Evolutionary conservation across 208 protist species (phyloP).

Genomic region (Leishmania guyanensis): DNA sequence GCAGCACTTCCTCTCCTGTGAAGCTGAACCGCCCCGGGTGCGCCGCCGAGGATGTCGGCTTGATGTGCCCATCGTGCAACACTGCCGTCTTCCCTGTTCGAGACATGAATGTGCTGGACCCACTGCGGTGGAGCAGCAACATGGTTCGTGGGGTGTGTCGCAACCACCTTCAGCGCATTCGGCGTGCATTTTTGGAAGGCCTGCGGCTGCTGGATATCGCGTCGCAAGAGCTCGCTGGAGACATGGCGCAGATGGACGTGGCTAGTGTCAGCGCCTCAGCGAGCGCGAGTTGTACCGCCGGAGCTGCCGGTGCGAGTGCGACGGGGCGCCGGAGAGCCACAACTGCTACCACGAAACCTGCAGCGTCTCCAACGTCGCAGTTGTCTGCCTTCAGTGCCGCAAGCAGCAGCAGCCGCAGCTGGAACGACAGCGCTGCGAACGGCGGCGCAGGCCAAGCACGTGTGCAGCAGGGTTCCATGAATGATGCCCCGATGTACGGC

Average conservation of each 20-base stretch:
- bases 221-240: constrained; percentile 37
- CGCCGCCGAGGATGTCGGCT: constrained; percentile 35
- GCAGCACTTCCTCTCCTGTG: background rate
- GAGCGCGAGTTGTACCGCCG: background rate
- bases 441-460: constrained; percentile 3
- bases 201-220: constrained; percentile 49
- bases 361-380: constrained; percentile 29
- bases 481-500: background rate
- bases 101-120: constrained; percentile 92
- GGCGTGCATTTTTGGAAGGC: constrained; percentile 68
- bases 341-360: background rate
- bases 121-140: constrained; percentile 90
- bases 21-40: constrained; percentile 41
- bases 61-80: constrained; percentile 69
- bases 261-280: background rate
- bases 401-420: constrained; percentile 33
- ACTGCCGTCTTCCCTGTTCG: constrained; percentile 78
- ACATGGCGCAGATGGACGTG: background rate
- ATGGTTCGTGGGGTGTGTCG: constrained; percentile 85
- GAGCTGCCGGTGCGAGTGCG: background rate
- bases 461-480: background rate
- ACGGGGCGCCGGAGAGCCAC: background rate
- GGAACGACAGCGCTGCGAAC: constrained; percentile 12
- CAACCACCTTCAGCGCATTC: constrained; percentile 84
- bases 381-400: constrained; percentile 24